phyloP scores from a whole-genome alignment of 2,329 filamentous ascomycete species.

The Exophiala bonariae region DNA sequence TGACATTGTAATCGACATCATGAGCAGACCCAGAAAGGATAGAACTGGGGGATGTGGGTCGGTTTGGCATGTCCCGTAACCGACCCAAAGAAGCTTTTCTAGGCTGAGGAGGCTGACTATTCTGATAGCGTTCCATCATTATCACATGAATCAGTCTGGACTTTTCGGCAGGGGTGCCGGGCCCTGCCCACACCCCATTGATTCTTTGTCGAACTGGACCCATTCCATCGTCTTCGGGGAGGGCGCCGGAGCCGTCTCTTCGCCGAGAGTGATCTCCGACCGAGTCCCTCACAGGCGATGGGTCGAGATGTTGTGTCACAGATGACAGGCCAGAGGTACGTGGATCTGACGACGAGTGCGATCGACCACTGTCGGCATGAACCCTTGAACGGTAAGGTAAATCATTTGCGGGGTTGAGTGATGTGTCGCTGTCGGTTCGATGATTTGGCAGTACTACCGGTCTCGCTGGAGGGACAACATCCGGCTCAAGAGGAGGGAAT shows the following conservation, averaged over 20 bases:
- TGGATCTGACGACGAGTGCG: slow-evolving; percentile 25
- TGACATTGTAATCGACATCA: slow-evolving; percentile 40
- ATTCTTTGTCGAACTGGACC: slow-evolving; percentile 65
- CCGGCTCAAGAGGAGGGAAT: slow-evolving; percentile 23
- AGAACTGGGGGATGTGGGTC: slow-evolving; percentile 34
- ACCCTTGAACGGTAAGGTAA: slow-evolving; percentile 23
- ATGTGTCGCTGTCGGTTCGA: slow-evolving; percentile 27
- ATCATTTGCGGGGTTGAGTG: slow-evolving; percentile 26
- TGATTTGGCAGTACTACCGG: slow-evolving; percentile 14
- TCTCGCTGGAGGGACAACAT: slow-evolving; percentile 2
- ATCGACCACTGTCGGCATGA: slow-evolving; percentile 20
- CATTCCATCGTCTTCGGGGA: slow-evolving; percentile 82
- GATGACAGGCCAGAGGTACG: slow-evolving; percentile 6
- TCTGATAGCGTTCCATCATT: slow-evolving; percentile 67
- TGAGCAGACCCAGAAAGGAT: slow-evolving; percentile 32
- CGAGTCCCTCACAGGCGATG: slow-evolving; percentile 7
- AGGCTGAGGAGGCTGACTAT: slow-evolving; percentile 29
- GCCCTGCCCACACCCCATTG: slow-evolving; percentile 64
- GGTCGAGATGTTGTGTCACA: slow-evolving; percentile 1
- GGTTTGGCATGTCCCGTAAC: slow-evolving; percentile 23
- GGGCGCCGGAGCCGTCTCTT: slow-evolving; percentile 28
- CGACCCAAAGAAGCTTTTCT: slow-evolving; percentile 29
- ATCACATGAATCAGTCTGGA: slow-evolving; percentile 70
- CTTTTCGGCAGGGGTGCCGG: slow-evolving; percentile 63
- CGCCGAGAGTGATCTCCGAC: slow-evolving; percentile 25